Base-by-base conservation (phyloP, 2,329 filamentous ascomycete genomes). In the Trichoderma sp. region DNA sequence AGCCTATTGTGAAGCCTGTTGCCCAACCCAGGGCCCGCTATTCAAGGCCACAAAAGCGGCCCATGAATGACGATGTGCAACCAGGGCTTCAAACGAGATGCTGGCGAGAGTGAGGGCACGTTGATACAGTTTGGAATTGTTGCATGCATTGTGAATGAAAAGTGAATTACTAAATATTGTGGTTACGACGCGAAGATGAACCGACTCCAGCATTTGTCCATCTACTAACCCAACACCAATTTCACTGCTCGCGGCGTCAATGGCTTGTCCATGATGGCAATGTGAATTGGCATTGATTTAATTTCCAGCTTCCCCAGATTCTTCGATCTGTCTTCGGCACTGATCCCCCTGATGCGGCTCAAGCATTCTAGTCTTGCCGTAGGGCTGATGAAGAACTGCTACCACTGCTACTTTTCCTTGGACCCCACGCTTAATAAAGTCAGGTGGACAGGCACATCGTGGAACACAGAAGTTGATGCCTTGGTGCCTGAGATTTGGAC, bases 351-450 rank as follows among this genome's bases (percentile, higher is more conserved):
- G 70, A 70, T 72, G 71, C 71, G 71, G 71, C 71, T 70, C 71
- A 63, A 60, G 58, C 57, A 57, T 70, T 70, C 39, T 72, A 60
- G 71, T 32, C 62, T 43, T 70, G 66, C 34, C 51, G 67, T 72
- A 72, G 71, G 71, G 71, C 71, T 72, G 71, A 72, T 71, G 47
- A 70, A 71, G 66, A 70, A 56, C 26, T 72, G 53, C 65, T 60
- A 24, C 65, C 36, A 68, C 51, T 39, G 34, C 63, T 21, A 57
- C 64, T 57, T 53, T 28, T 32, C 28, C 39, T 58, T 32, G 43
- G 56, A 68, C 68, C 56, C 68, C 68, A 71, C 66, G 66, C 53
- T 60, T 63, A 26, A 34, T 47, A 56, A 66, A 58, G 63, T 72
- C 62, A 68, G 21, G 63, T 72, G 57, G 56, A 15, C 62, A 18